These are phyloP conservation scores for Wickerhamiella slavikovae DNA, from an alignment of 805 yeast species.

Conservation along the genomic window DNA sequence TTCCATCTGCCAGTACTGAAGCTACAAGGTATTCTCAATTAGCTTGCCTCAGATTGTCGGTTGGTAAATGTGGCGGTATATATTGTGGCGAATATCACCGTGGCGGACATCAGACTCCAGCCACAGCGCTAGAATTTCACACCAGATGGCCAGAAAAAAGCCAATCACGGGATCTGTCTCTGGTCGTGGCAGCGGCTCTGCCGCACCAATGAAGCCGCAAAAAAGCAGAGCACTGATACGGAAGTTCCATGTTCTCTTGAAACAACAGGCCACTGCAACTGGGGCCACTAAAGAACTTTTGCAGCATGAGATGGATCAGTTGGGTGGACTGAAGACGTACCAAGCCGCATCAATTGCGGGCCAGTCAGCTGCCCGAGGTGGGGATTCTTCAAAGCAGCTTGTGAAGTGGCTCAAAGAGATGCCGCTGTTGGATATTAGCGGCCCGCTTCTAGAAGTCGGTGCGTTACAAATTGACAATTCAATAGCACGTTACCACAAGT, in stretches of 20 bases:
- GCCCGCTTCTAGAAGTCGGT: constrained; percentile 61
- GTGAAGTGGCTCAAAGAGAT: constrained; percentile 33
- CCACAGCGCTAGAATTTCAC: neutral
- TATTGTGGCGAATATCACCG: too few species aligned
- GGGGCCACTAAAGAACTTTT: too few species aligned
- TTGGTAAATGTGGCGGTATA: too few species aligned
- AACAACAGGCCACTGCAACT: too few species aligned
- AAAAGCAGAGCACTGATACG: constrained; percentile 55
- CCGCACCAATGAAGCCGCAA: constrained; percentile 41
- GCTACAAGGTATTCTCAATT: too few species aligned
- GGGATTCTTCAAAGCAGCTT: constrained; percentile 71
- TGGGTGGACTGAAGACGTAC: constrained; percentile 64
- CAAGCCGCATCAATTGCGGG: constrained; percentile 79
- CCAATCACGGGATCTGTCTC: neutral
- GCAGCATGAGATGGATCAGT: constrained; percentile 19
- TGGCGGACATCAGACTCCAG: too few species aligned
- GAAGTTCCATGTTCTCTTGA: constrained; percentile 46
- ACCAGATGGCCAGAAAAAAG: neutral
- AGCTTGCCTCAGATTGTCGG: too few species aligned
- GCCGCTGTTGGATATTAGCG: constrained; percentile 14
- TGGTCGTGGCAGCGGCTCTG: too few species aligned
- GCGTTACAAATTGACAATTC: constrained; percentile 47
- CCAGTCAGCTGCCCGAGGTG: constrained; percentile 59
- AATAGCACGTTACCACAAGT: constrained; percentile 38
- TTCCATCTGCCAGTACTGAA: constrained; percentile 5